Evolutionary conservation across 1,139 yeast genomes (phyloP).

Genomic region (Diutina sp.): DNA sequence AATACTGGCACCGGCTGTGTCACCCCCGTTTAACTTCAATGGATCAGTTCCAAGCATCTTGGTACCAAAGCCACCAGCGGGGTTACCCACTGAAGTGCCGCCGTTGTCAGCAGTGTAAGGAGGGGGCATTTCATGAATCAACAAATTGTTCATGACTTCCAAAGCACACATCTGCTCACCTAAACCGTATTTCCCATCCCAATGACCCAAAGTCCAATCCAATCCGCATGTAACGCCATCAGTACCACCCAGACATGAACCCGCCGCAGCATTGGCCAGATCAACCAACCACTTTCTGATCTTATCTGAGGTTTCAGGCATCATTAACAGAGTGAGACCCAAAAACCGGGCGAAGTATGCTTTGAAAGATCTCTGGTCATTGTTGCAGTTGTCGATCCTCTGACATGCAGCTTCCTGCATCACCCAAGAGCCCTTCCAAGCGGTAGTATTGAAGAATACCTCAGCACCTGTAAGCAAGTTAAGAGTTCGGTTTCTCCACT

Average conservation of each 20-base stretch:
- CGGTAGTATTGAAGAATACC: constrained; percentile 25
- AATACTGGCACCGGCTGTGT: constrained; percentile 81
- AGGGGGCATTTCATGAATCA: constrained; percentile 14
- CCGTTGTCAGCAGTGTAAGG: constrained; percentile 31
- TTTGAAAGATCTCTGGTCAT: constrained; percentile 70
- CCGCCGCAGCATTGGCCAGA: constrained; percentile 53
- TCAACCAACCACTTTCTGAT: constrained; percentile 65
- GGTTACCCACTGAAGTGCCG: constrained; percentile 31
- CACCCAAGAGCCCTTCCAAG: constrained; percentile 16
- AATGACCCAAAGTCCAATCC: constrained; percentile 39
- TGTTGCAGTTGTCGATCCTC: constrained; percentile 38
- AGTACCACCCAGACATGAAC: constrained; percentile 57
- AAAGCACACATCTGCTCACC: constrained; percentile 75
- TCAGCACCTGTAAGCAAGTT: constrained; percentile 38
- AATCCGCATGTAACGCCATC: constrained; percentile 74
- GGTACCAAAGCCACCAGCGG: constrained; percentile 31
- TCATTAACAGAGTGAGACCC: constrained; percentile 45
- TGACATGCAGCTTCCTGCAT: constrained; percentile 62
- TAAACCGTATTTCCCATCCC: constrained; percentile 60
- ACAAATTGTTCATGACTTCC: constrained; percentile 20
- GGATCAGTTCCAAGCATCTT: constrained; percentile 4
- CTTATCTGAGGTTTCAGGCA: constrained; percentile 40
- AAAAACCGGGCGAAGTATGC: constrained; percentile 58
- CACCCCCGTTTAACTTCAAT: constrained; percentile 44
- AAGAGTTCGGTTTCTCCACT: constrained; percentile 44